These are phyloP conservation scores for Alternaria novae-zelandiae DNA, from an alignment of 2,329 filamentous ascomycete species.

Conservation along the genomic window DNA sequence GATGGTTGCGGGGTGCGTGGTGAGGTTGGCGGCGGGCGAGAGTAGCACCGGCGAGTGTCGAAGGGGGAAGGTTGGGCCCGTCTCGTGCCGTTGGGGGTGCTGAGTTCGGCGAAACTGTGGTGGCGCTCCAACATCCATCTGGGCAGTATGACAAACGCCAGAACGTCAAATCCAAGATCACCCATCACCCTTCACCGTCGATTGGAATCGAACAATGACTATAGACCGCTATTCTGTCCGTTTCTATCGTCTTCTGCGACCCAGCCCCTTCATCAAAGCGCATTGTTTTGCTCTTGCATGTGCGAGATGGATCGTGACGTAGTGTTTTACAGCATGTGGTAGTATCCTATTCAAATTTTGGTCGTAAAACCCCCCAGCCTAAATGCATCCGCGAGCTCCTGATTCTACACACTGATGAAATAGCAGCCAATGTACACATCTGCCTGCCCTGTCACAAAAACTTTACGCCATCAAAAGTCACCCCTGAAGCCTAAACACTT, in stretches of 20 bases:
- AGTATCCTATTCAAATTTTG: constrained; percentile 2
- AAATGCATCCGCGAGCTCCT: constrained; percentile 2
- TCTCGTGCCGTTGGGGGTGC: constrained; percentile 11
- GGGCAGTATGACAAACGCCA: constrained; percentile 1
- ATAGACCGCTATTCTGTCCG: neutral
- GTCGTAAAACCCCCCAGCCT: neutral
- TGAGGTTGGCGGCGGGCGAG: neutral
- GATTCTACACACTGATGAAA: neutral
- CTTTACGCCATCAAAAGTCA: neutral
- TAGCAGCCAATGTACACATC: neutral
- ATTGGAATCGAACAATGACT: neutral
- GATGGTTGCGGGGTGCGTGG: neutral
- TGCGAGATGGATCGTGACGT: neutral
- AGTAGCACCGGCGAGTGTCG: constrained; percentile 2
- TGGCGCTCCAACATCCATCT: constrained; percentile 14
- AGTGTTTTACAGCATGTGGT: neutral
- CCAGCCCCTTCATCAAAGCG: neutral
- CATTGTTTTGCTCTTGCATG: neutral
- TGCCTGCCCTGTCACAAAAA: neutral
- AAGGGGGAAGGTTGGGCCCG: neutral
- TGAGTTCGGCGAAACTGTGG: constrained; percentile 19
- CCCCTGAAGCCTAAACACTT: neutral
- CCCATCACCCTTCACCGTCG: neutral
- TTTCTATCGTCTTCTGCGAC: neutral
- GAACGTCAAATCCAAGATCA: neutral